Evolutionary conservation across 2,329 filamentous ascomycete species (phyloP).

Genomic region (Claviceps citrina): DNA sequence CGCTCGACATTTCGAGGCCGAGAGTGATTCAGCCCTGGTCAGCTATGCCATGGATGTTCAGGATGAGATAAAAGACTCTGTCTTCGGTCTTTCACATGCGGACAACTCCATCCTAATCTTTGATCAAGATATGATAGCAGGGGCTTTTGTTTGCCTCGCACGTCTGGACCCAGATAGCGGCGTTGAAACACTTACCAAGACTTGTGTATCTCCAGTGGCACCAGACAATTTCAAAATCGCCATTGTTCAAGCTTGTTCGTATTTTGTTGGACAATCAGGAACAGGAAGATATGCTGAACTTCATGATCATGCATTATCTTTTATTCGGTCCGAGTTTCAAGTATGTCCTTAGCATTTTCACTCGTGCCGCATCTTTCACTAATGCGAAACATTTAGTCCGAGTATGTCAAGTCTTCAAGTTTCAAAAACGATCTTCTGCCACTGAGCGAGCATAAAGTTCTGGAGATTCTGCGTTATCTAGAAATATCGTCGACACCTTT

Average conservation of each 20-base stretch:
- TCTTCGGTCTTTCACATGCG: constrained; percentile 39
- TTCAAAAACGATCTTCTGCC: constrained; percentile 13
- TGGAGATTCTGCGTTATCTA: constrained; percentile 34
- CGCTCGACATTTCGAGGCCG: constrained; percentile 46
- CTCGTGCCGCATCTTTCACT: neutral
- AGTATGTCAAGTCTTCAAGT: constrained; percentile 5
- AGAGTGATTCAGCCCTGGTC: constrained; percentile 47
- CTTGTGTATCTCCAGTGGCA: constrained; percentile 40
- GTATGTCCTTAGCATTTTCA: neutral
- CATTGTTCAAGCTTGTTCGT: constrained; percentile 44
- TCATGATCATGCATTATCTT: constrained; percentile 38
- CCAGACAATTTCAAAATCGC: constrained; percentile 47
- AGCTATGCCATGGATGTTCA: constrained; percentile 57
- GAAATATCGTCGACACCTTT: constrained; percentile 30
- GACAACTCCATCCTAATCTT: constrained; percentile 34
- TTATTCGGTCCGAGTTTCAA: constrained; percentile 24
- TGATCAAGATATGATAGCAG: constrained; percentile 50
- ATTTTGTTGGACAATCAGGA: constrained; percentile 41
- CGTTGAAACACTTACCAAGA: constrained; percentile 39
- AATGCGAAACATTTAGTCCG: constrained; percentile 1
- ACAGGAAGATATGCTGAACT: constrained; percentile 36
- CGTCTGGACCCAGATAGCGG: constrained; percentile 45
- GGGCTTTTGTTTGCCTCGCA: constrained; percentile 48
- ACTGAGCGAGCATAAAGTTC: constrained; percentile 22
- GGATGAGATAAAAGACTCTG: constrained; percentile 50